Conservation (phyloP, 768 basidiomycete genomes). For the Boletus barrowsii region DNA sequence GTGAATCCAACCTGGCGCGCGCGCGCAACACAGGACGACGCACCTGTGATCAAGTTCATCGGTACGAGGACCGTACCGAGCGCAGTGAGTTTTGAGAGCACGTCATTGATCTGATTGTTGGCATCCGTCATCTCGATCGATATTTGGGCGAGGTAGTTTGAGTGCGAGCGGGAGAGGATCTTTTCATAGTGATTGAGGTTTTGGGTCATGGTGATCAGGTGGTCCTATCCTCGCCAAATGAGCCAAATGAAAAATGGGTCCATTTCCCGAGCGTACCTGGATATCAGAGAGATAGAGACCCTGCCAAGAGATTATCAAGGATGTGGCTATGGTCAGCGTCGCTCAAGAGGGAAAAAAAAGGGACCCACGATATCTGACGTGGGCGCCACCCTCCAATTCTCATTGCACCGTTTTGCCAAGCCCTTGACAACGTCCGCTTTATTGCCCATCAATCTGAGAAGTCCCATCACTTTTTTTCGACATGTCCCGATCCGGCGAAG, state of each 20-base stretch:
- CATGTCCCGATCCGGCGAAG: slow-evolving; percentile 94
- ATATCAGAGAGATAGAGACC: slow-evolving; percentile 95
- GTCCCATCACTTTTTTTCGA: slow-evolving; percentile 98
- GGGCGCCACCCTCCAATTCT: slow-evolving; percentile 97
- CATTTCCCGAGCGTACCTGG: slow-evolving; percentile 44
- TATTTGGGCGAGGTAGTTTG: slow-evolving; percentile 98
- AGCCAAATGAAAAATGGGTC: too few species aligned
- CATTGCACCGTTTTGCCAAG: slow-evolving; percentile 95
- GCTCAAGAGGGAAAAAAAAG: background rate
- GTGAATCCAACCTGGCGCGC: too few species aligned
- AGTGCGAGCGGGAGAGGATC: slow-evolving; percentile 97
- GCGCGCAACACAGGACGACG: slow-evolving; percentile 8
- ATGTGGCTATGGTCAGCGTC: background rate
- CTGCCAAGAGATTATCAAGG: slow-evolving; percentile 36
- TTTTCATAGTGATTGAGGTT: slow-evolving; percentile 99
- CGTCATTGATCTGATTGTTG: slow-evolving; percentile 99
- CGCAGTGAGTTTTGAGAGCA: slow-evolving; percentile 93
- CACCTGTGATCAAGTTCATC: slow-evolving; percentile 94
- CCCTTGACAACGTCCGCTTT: slow-evolving; percentile 99
- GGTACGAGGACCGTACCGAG: slow-evolving; percentile 96
- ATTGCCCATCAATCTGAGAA: slow-evolving; percentile 95
- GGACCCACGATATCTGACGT: slow-evolving; percentile 88
- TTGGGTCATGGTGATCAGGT: slow-evolving; percentile 99
- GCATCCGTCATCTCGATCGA: slow-evolving; percentile 99
- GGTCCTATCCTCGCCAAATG: slow-evolving; percentile 51